Conservation (phyloP, 495 filamentous ascomycete species). For the Penicillium robsamsonii region DNA sequence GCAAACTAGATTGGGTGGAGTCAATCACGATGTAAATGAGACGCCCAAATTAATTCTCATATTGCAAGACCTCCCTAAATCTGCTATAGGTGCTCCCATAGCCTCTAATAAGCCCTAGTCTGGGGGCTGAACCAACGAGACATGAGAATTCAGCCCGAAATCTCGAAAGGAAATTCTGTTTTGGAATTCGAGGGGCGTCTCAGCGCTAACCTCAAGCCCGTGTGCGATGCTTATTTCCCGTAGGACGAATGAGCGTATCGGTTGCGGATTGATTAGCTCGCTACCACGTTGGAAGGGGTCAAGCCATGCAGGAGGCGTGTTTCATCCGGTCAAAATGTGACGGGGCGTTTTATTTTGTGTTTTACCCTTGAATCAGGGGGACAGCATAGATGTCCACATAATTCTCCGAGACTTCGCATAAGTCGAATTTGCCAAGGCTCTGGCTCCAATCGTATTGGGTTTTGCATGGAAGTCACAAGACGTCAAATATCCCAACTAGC, state of each 20-base stretch:
- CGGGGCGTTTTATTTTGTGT: slow-evolving; percentile 5
- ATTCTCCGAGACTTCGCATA: background rate
- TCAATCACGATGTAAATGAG: slow-evolving; percentile 26
- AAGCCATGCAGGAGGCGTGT: slow-evolving; percentile 25
- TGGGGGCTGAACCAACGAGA: slow-evolving; percentile 11
- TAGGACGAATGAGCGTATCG: slow-evolving; percentile 26
- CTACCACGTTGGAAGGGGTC: slow-evolving; percentile 21
- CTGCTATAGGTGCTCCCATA: background rate
- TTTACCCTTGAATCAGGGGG: slow-evolving; percentile 11
- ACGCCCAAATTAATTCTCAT: slow-evolving; percentile 10
- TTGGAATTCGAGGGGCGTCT: slow-evolving; percentile 6
- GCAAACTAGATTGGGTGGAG: slow-evolving; percentile 21
- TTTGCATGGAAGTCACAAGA: too few species aligned
- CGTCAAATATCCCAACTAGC: too few species aligned
- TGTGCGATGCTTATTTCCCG: slow-evolving; percentile 36
- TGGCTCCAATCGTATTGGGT: too few species aligned
- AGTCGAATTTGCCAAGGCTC: too few species aligned
- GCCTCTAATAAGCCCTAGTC: background rate
- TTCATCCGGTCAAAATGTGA: slow-evolving; percentile 28
- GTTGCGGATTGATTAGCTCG: slow-evolving; percentile 28
- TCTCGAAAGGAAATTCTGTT: slow-evolving; percentile 1
- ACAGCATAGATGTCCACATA: background rate
- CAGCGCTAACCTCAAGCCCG: slow-evolving; percentile 15
- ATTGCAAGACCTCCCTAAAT: background rate
- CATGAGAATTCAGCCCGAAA: background rate